phyloP scores from a whole-genome alignment of 179 eudicot species.

The Beta lomatogona region DNA sequence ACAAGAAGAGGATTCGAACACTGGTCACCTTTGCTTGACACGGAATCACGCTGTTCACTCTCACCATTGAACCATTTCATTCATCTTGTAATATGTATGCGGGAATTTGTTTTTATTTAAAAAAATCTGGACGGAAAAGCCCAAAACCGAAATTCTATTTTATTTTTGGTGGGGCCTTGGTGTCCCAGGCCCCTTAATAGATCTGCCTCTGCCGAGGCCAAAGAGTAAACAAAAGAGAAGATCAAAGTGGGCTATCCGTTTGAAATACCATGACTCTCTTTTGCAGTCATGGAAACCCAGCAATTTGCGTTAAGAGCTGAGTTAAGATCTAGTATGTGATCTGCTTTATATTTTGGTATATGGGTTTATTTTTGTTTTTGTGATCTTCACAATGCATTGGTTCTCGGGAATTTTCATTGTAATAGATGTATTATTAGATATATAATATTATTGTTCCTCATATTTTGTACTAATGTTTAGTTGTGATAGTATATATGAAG shows the following conservation, averaged over 20 bases:
- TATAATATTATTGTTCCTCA: not conserved
- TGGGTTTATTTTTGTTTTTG: conserved; percentile 1
- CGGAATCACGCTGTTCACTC: too few relatives aligned
- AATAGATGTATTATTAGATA: too few relatives aligned
- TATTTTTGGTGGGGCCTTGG: too few relatives aligned
- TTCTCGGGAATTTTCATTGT: conserved; percentile 7
- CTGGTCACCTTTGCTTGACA: too few relatives aligned
- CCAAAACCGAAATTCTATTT: too few relatives aligned
- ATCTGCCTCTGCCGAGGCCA: not conserved
- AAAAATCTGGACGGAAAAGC: too few relatives aligned
- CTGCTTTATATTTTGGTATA: not conserved
- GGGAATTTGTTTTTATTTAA: too few relatives aligned
- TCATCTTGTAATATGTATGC: too few relatives aligned
- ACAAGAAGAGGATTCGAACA: too few relatives aligned
- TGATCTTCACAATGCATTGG: conserved; percentile 1
- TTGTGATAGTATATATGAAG: conserved; percentile 7
- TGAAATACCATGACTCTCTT: conserved; percentile 46
- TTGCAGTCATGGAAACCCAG: conserved; percentile 37
- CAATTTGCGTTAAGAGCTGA: not conserved
- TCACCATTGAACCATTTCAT: too few relatives aligned
- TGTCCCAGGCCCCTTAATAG: too few relatives aligned
- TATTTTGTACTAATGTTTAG: conserved; percentile 8
- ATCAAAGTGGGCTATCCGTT: conserved; percentile 33
- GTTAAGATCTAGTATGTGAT: conserved; percentile 33
- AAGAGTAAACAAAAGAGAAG: conserved; percentile 28